Conservation (phyloP, 306 rosid species). For the Sechiopsis laciniata region DNA sequence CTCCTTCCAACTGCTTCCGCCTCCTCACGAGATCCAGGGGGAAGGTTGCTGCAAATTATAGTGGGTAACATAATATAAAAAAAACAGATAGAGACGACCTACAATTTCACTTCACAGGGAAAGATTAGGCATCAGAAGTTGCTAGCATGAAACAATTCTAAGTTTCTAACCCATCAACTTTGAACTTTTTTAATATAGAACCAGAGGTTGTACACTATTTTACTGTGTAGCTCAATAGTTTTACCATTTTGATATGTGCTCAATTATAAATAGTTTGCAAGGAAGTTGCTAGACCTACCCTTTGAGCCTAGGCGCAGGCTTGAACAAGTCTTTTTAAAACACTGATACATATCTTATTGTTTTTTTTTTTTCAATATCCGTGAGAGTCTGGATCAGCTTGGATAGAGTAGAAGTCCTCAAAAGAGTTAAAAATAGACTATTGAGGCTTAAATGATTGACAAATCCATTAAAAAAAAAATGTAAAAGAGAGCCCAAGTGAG, state of each 20-base stretch:
- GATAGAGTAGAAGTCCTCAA: conserved; percentile 26
- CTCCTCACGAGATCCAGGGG: conserved; percentile 97
- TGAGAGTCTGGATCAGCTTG: too few species aligned
- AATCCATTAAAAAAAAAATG: conserved; percentile 28
- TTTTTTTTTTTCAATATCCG: too few species aligned
- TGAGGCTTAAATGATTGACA: conserved; percentile 39
- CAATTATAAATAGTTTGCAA: background rate
- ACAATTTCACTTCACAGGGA: background rate
- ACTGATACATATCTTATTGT: too few species aligned
- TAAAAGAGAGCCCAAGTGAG: conserved; percentile 70
- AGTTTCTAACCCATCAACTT: background rate
- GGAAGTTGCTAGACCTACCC: too few species aligned
- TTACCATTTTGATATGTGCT: background rate
- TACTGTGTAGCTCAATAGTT: background rate
- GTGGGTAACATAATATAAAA: conserved; percentile 29
- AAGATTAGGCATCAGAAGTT: background rate
- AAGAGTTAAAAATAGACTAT: conserved; percentile 25
- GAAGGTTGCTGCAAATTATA: conserved; percentile 74
- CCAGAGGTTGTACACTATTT: background rate
- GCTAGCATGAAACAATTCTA: background rate
- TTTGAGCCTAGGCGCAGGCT: too few species aligned
- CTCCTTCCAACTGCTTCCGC: conserved; percentile 94
- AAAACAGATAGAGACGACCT: conserved; percentile 7
- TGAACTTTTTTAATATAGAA: background rate
- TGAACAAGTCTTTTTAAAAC: too few species aligned